phyloP scores from a whole-genome alignment of 805 yeast genomes.

The Wickerhamiella vanderwaltii region DNA sequence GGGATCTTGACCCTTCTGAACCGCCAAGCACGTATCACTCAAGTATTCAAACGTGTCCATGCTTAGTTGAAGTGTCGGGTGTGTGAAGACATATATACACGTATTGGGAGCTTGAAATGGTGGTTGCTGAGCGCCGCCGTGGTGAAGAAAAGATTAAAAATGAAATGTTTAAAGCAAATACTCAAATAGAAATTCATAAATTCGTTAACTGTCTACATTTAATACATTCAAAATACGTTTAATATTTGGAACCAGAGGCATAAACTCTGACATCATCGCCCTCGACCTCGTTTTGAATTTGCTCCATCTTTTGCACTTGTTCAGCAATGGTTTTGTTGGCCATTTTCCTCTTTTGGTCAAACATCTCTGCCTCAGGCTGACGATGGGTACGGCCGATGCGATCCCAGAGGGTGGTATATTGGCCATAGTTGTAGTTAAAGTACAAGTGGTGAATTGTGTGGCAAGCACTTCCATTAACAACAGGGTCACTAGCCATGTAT shows the following conservation, averaged over 20 bases:
- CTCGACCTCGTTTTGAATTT: constrained; percentile 67
- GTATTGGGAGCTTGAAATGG: too few relatives aligned
- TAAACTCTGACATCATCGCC: constrained; percentile 65
- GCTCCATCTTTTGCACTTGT: constrained; percentile 66
- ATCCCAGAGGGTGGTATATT: constrained; percentile 97
- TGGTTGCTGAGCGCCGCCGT: too few relatives aligned
- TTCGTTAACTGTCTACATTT: too few relatives aligned
- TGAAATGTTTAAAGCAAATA: too few relatives aligned
- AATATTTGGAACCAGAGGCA: constrained; percentile 24
- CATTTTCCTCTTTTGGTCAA: constrained; percentile 48
- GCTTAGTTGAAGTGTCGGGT: constrained; percentile 3
- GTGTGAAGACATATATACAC: too few relatives aligned
- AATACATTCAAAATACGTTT: too few relatives aligned
- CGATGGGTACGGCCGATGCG: constrained; percentile 90
- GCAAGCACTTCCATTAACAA: constrained; percentile 95
- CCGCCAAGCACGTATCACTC: constrained; percentile 8
- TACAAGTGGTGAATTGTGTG: constrained; percentile 95
- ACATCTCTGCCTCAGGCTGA: constrained; percentile 77
- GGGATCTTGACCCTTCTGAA: background rate
- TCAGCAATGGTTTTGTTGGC: constrained; percentile 52
- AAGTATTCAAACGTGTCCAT: constrained; percentile 10
- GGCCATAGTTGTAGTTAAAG: constrained; percentile 97
- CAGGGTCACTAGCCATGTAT: constrained; percentile 83
- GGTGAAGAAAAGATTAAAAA: too few relatives aligned
- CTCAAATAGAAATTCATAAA: too few relatives aligned